phyloP scores from a whole-genome alignment of 2,329 filamentous ascomycete genomes.

The Nannizziopsis barbatae region DNA sequence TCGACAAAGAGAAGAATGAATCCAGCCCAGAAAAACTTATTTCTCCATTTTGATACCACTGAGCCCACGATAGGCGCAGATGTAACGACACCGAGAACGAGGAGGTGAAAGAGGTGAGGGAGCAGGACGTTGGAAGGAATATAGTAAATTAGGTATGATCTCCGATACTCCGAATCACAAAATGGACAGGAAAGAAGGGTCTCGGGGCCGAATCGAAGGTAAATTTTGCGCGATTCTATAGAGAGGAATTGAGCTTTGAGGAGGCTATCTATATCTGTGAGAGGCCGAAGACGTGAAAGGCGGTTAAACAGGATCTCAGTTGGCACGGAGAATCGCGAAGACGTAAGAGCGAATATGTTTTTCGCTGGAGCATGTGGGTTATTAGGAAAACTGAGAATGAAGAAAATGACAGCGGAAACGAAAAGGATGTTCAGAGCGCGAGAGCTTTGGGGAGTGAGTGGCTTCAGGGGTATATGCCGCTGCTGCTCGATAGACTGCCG shows the following conservation, averaged over 20 bases:
- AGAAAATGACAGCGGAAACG: slow-evolving; percentile 41
- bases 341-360: slow-evolving; percentile 69
- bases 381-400: slow-evolving; percentile 58
- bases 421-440: slow-evolving; percentile 42
- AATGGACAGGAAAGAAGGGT: slow-evolving; percentile 68
- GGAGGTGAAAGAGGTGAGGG: slow-evolving; percentile 71
- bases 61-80: slow-evolving; percentile 54
- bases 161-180: slow-evolving; percentile 59
- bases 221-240: slow-evolving; percentile 63
- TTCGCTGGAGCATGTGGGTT: slow-evolving; percentile 40
- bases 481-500: slow-evolving; percentile 23
- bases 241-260: slow-evolving; percentile 59
- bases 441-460: slow-evolving; percentile 26
- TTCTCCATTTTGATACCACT: slow-evolving; percentile 58
- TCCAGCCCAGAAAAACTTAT: slow-evolving; percentile 53
- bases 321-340: slow-evolving; percentile 75
- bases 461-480: slow-evolving; percentile 28
- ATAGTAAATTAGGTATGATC: slow-evolving; percentile 68
- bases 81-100: slow-evolving; percentile 60
- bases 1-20: slow-evolving; percentile 52
- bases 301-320: slow-evolving; percentile 74
- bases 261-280: slow-evolving; percentile 47
- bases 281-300: slow-evolving; percentile 41
- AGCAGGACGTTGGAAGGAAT: slow-evolving; percentile 56
- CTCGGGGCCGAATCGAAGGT: slow-evolving; percentile 69